Evolutionary conservation across 2,329 filamentous ascomycete species (phyloP).

Genomic region (Alternaria ventricosa): DNA sequence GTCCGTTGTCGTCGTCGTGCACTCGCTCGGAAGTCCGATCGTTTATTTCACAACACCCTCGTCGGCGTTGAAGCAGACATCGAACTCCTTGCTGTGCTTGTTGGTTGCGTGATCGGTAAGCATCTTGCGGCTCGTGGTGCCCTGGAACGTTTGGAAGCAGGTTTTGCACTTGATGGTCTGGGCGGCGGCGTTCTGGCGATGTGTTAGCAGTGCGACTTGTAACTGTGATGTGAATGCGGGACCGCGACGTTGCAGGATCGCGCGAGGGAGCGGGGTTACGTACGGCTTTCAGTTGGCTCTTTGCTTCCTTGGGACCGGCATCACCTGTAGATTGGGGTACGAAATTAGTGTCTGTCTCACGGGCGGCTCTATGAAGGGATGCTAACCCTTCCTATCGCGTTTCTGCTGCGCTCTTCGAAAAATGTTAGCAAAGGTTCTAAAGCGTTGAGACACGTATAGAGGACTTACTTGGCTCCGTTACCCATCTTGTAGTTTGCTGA

Average conservation of each 20-base stretch:
- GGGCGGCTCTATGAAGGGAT: conserved; percentile 37
- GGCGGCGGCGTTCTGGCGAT: conserved; percentile 70
- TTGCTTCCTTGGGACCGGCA: not conserved
- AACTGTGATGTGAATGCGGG: not conserved
- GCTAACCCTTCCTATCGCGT: conserved; percentile 42
- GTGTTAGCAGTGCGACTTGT: conserved; percentile 1
- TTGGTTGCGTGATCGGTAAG: conserved; percentile 75
- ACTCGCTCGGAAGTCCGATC: not conserved
- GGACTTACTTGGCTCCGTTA: conserved; percentile 48
- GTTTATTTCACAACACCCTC: conserved; percentile 41
- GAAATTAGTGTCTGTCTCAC: not conserved
- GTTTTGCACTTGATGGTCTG: conserved; percentile 78
- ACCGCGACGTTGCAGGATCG: not conserved
- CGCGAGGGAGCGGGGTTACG: not conserved
- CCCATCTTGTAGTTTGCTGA: conserved; percentile 38
- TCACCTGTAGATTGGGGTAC: not conserved
- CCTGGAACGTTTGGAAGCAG: conserved; percentile 80
- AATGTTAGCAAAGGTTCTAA: conserved; percentile 23
- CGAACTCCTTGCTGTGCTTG: conserved; percentile 76
- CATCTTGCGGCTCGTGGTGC: conserved; percentile 75
- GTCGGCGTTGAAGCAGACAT: conserved; percentile 68
- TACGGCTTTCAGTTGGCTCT: conserved; percentile 35
- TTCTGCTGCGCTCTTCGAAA: conserved; percentile 46
- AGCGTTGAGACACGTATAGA: not conserved
- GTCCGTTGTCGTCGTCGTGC: conserved; percentile 3